Conservation (phyloP, 2,329 filamentous ascomycete species). For the Colletotrichum sp. region DNA sequence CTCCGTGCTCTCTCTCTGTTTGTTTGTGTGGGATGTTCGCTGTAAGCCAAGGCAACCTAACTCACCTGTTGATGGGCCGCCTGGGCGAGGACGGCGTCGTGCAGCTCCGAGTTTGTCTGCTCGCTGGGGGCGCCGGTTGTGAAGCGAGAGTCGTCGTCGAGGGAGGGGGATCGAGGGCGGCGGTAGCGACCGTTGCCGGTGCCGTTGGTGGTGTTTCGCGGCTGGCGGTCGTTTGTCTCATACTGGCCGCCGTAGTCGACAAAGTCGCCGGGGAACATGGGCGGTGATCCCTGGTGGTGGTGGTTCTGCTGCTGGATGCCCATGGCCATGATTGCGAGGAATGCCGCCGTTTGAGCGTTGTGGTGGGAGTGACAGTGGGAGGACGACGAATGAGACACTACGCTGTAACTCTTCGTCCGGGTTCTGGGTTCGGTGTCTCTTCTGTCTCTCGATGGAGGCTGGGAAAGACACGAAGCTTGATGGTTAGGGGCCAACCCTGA, state of each 20-base stretch:
- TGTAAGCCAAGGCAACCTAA: neutral
- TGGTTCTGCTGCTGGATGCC: constrained; percentile 14
- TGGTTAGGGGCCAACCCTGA: neutral
- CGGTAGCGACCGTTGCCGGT: constrained; percentile 13
- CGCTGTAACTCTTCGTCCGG: neutral
- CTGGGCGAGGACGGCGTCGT: constrained; percentile 20
- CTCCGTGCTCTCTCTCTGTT: neutral
- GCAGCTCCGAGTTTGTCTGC: constrained; percentile 6
- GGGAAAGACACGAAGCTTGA: neutral
- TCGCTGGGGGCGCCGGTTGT: constrained; percentile 4
- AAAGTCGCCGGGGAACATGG: constrained; percentile 17
- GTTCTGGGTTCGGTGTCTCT: neutral
- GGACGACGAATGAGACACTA: neutral
- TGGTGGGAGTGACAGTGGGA: neutral
- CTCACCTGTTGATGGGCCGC: constrained; percentile 14
- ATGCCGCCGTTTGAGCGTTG: neutral
- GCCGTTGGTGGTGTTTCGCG: neutral
- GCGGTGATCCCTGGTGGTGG: constrained; percentile 7
- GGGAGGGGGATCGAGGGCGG: constrained; percentile 13
- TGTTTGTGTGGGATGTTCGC: neutral
- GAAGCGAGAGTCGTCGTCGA: constrained; percentile 20
- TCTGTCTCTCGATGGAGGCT: neutral
- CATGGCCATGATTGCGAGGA: constrained; percentile 14
- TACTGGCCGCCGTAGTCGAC: constrained; percentile 14
- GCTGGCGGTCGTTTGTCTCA: constrained; percentile 11